Percentiles rank a stretch among this genome's conserved stretches.
These are phyloP conservation scores for Lactifluus pinguis DNA, from an alignment of 768 basidiomycete species.

Conservation along the genomic window DNA sequence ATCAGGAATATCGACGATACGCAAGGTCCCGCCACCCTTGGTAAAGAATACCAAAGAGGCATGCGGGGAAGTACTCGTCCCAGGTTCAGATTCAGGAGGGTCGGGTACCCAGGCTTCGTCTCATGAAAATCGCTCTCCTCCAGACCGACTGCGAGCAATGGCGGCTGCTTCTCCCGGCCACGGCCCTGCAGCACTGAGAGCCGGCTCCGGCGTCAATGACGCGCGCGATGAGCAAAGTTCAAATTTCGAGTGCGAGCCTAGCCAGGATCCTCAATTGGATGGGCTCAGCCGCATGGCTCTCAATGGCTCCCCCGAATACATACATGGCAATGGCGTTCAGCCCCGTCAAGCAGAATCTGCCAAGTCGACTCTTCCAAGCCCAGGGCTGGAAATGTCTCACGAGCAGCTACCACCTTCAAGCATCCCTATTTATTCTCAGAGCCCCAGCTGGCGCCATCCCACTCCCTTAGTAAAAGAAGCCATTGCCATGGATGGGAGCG, in stretches of 20 bases:
- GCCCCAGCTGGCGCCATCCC: background rate
- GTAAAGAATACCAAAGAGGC: conserved; percentile 2
- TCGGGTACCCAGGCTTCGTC: background rate
- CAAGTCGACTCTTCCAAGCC: background rate
- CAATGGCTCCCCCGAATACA: background rate
- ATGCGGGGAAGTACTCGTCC: conserved; percentile 12
- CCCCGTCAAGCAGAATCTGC: background rate
- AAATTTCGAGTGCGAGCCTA: background rate
- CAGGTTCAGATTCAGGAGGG: conserved; percentile 9
- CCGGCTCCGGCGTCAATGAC: background rate
- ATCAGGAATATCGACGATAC: background rate
- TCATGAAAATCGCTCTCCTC: background rate
- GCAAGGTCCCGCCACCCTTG: conserved; percentile 1
- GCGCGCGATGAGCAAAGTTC: background rate
- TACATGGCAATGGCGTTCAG: background rate
- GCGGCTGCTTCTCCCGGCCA: background rate
- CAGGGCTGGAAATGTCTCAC: background rate
- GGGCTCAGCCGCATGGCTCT: conserved; percentile 1
- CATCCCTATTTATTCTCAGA: conserved; percentile 6
- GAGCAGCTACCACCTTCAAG: conserved; percentile 10
- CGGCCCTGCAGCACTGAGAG: background rate
- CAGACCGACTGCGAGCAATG: background rate
- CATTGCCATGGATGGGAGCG: too few species aligned
- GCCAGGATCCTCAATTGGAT: background rate
- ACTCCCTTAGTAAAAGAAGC: conserved; percentile 3